Base-by-base conservation (phyloP, 176 grass and related monocot species). In the Oryza punctata region DNA sequence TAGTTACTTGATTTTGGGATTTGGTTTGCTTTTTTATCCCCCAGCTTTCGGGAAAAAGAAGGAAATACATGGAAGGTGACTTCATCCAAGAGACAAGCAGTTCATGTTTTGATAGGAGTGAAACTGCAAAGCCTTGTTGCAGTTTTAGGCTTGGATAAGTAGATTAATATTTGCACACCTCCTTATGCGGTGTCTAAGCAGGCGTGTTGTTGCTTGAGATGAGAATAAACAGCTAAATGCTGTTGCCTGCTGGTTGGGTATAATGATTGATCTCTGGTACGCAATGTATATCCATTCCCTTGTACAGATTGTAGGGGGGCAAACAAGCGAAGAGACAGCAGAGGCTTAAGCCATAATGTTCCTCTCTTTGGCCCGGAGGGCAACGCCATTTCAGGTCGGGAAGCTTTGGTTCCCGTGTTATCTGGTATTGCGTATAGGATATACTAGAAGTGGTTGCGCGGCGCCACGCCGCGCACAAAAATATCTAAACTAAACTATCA, bases 221-320 rank as follows among this genome's bases (percentile, higher is more conserved):
- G 79, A 50, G 72, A 83, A 90, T 78, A 82, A 82, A 74, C 47
- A 82, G 33, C 59, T 25, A 18, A 66, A 47, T 12, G 47, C 3
- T 73, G 67, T 67, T 77, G 21, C 43, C 72, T 78, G 23, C 21
- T 30, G 9, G 29, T 32, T 75, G 37, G 72, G 14, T 87, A 81
- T 81, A 69, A 60, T 45, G 45, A 35, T 75, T 60, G 4, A 23
- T 67, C 40, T 70, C 5, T 74, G 70, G n/a, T 67, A 11, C 57
- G 57, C 9, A 4, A 6, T 24, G 77, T 57, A 44, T 50, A 65
- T 70, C 59, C 16, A 82, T 72, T 78, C 47, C 63, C 60, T 45
- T 86, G 83, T 90, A 86, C 79, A 90, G 78, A 90, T 90, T 86
- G 59, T 86, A 82, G 73, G 67, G 76, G 57, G 4, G 5, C 19